Percentiles rank a stretch among this genome's conserved stretches.
Evolutionary conservation across 2,329 filamentous ascomycete species (phyloP).

Genomic region (Fusarium longipes): DNA sequence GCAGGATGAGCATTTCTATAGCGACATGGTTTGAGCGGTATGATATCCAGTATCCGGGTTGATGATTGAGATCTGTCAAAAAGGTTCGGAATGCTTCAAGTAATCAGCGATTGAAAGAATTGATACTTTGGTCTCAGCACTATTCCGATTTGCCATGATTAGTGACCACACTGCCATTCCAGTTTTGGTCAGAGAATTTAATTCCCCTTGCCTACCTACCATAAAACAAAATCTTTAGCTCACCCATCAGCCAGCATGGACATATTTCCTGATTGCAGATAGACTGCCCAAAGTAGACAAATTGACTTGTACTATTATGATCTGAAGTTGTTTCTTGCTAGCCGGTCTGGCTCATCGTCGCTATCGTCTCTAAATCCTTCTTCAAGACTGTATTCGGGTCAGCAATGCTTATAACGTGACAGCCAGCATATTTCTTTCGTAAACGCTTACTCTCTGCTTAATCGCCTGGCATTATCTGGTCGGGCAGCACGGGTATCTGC

Average conservation of each 20-base stretch:
- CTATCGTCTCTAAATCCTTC: constrained; percentile 61
- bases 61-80: neutral
- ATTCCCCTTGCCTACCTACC: too few species aligned
- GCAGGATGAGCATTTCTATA: neutral
- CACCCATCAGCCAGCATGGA: neutral
- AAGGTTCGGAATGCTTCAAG: neutral
- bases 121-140: neutral
- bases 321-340: constrained; percentile 40
- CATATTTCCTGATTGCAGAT: neutral
- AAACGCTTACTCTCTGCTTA: constrained; percentile 76
- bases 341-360: constrained; percentile 53
- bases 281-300: neutral
- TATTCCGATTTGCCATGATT: neutral
- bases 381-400: constrained; percentile 64
- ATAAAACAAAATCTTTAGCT: too few species aligned
- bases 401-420: constrained; percentile 7
- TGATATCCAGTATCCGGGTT: neutral
- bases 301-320: constrained; percentile 19
- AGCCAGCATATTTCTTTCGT: neutral
- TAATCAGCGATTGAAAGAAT: constrained; percentile 6
- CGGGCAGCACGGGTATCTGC: constrained; percentile 49
- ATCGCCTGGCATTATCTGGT: constrained; percentile 65
- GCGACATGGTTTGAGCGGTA: constrained; percentile 25
- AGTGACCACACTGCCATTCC: neutral
- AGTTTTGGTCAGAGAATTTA: too few species aligned